Evolutionary conservation across 768 basidiomycete genomes (phyloP), one percentile per base, ranked within the genome.

Genomic region (Roridomyces roridus): DNA sequence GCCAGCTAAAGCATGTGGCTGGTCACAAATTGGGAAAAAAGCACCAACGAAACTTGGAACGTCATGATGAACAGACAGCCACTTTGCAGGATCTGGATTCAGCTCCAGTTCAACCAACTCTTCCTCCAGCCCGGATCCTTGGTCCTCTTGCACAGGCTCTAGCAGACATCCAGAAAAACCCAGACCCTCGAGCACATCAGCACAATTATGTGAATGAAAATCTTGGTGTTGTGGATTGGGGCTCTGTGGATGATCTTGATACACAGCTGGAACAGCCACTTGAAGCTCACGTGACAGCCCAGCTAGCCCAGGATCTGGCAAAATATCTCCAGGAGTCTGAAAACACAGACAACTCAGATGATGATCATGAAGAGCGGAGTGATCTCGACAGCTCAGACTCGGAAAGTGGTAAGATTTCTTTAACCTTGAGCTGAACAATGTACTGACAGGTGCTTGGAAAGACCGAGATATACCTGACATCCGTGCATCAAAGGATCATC

Each of bases 181-280:
- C 43, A 2, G 23, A 29, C 2, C 25, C 34, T n/a, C n/a, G n/a
- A n/a, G n/a, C n/a, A 3, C 21, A 36, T 24, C 37, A 26, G 2
- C 15, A 40, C n/a, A n/a, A 51, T 14, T 44, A 53, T 46, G 29
- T 43, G 36, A n/a, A 43, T 17, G 18, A n/a, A 2, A 26, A 11
- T 28, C 42, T 24, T n/a, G 41, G 43, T 34, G 48, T 40, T 50
- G 48, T 50, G 3, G 28, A 50, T 41, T 50, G 48, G 48, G 18
- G 23, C 0, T 20, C 12, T 14, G 24, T 34, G 35, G 45, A 55
- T 20, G 29, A 31, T 14, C 41, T 28, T 28, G 45, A 55, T 17
- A 47, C 53, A 35, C 44, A 35, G 8, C 21, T 46, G 21, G 36
- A 47, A n/a, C 26, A 55, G 10, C 15, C 40, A 2, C 37, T 20